Evolutionary conservation across 192 early-diverging fungal genomes (phyloP), one percentile per base, ranked within the genome.

Genomic region (Podochytrium sp.): DNA sequence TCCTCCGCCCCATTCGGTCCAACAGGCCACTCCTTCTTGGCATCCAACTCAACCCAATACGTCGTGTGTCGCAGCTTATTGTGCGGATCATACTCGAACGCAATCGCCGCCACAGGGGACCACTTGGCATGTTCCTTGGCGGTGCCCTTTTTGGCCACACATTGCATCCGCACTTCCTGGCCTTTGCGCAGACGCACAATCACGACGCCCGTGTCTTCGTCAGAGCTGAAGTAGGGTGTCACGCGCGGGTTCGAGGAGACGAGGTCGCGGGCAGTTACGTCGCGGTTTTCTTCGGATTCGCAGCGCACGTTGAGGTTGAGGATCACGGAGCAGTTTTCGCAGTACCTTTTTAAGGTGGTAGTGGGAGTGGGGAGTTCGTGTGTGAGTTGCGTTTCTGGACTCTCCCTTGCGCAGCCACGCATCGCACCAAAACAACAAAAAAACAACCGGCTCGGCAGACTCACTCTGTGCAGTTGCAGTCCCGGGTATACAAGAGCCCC

Each of bases 81-180:
- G 81, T 97, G 91, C 52, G 97, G 97, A 71, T 99, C 97, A 65
- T 99, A 99, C 64, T 99, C 97, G 77, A 99, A 98, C 3, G 90
- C 86, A 14, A 97, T 87, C 6, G 92, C 95, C 64, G 90, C 85
- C 57, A 92, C 91, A 39, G 97, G 96, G 55, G 90, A 91, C 97
- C 97, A 99, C 74, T 99, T 99, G 30, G 97, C 94, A 76, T 98
- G 96, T 71, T 98, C 96, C 79, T 99, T 99, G 33, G 92, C 94
- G 29, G 94, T 95, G 14, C 97, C 97, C 85, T 98, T 99, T 72
- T 96, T 96, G 10, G 96, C 97, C 41, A 97, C 90, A 66, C 95
- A 96, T 57, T 92, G 89, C 38, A 99, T 74, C 41, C 92, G 92
- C 50, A 99, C 65, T 76, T 96, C 93, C 81, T 98, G 95, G 49